phyloP scores from a whole-genome alignment of 306 rosid genomes.

The Gastrolobium villosum region DNA sequence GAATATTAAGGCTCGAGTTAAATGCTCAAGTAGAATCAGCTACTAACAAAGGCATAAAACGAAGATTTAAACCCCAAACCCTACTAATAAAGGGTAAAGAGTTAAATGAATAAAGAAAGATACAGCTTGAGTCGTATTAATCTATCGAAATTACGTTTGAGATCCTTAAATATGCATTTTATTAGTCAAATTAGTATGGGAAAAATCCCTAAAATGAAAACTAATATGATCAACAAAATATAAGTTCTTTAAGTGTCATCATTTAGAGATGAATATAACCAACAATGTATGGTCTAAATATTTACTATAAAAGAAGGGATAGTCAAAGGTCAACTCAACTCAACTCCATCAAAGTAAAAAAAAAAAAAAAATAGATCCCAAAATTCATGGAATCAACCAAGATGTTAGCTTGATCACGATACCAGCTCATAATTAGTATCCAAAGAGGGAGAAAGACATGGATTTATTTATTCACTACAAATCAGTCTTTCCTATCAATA shows the following conservation, averaged over 20 bases:
- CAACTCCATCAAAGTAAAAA: not conserved
- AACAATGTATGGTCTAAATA: not conserved
- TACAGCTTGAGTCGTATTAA: too few species aligned
- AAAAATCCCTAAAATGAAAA: too few species aligned
- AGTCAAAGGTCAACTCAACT: constrained; percentile 27
- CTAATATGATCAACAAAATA: too few species aligned
- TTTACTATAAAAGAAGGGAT: constrained; percentile 5
- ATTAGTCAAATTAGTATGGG: too few species aligned
- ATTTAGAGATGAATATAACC: not conserved
- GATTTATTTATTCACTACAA: not conserved
- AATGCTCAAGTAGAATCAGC: not conserved
- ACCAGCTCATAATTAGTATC: not conserved
- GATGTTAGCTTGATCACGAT: not conserved
- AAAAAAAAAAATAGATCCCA: not conserved
- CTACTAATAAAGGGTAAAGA: too few species aligned
- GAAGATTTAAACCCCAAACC: not conserved
- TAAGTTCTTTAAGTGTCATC: too few species aligned
- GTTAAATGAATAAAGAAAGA: too few species aligned
- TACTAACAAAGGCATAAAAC: not conserved
- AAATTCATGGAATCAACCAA: not conserved
- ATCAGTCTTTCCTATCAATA: constrained; percentile 31
- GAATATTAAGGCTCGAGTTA: not conserved
- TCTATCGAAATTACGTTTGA: too few species aligned
- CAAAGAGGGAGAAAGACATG: not conserved
- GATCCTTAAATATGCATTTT: too few species aligned